Evolutionary conservation across 225 moss, liverwort and hornwort species (phyloP).

Genomic region (Antitrichia curtipendula): DNA sequence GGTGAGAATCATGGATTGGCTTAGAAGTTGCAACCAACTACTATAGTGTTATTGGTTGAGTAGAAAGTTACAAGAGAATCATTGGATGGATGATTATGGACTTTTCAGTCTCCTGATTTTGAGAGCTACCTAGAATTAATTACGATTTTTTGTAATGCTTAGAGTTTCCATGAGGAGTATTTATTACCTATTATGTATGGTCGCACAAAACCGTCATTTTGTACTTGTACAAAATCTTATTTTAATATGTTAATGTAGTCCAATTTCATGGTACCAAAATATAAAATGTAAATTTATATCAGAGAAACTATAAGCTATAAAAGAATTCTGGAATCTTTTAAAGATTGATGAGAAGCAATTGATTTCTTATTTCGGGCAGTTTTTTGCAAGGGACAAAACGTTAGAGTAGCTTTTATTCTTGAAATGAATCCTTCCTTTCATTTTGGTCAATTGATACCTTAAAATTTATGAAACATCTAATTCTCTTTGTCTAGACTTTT

Average conservation of each 20-base stretch:
- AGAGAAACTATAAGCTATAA: background rate
- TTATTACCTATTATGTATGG: background rate
- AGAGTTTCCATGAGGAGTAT: rapidly evolving
- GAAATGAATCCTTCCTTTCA: background rate
- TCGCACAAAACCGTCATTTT: background rate
- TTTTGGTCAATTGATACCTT: rapidly evolving
- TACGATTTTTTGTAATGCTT: too few species aligned
- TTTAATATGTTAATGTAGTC: background rate
- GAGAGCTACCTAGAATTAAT: background rate
- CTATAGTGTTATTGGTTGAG: too few species aligned
- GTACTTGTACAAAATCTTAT: background rate
- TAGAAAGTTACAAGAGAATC: too few species aligned
- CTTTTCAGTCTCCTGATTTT: background rate
- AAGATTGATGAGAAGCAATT: background rate
- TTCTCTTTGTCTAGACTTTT: background rate
- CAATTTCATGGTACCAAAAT: background rate
- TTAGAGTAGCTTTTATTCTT: background rate
- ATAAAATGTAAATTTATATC: background rate
- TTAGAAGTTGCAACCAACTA: too few species aligned
- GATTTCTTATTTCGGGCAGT: background rate
- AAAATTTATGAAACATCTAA: too few species aligned
- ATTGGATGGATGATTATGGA: background rate
- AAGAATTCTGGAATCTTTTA: too few species aligned
- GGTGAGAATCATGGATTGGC: too few species aligned
- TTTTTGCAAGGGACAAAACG: too few species aligned